Evolutionary conservation across 345 rosid genomes (phyloP), one percentile per base, ranked within the genome.

Genomic region (Odontarrhena argentea): DNA sequence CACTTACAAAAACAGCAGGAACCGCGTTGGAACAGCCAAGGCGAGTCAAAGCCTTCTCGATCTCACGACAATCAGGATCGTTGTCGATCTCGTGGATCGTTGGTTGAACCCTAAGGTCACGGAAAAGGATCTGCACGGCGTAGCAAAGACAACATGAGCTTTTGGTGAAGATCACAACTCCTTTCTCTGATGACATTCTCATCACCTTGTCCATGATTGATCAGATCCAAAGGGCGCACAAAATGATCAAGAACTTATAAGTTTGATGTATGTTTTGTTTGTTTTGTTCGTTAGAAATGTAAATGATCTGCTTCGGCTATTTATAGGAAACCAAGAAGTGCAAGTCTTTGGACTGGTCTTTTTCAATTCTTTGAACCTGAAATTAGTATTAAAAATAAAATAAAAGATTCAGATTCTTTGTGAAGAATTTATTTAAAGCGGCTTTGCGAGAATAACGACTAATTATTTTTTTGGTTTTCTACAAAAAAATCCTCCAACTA

Each of bases 1-100:
- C 93, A n/a, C 82, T 87, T 4, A 89, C 85, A 80, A 89, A 89
- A 59, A 89, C 87, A 0, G 92, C 87, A 10, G 96, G 96, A 30
- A 86, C 82, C 0, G 92, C 85, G 22, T 83, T 77, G 55, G 66
- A 59, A 57, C 86, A 80, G 10, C 96, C 96, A 32, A 86, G 64
- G 75, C 87, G 88, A 72, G 63, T 50, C 15, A 89, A 81, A 32
- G 96, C 93, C 67, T 77, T 84, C 82, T 89, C 96, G 47, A 89
- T 82, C 59, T 86, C 96, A 13, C 82, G 79, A 55, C 86, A 83
- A 32, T 86, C 88, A 2, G 92, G 87, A 67, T 89, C 96, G 10
- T 73, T 84, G 80, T 89, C 96, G 34, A 89, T 79, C 76, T 89
- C 96, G 44, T 83, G 76, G 48, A 85, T 75, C 18, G 61, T 30